Base-by-base conservation (phyloP, 345 rosid species). In the Eutrema heterophyllum region DNA sequence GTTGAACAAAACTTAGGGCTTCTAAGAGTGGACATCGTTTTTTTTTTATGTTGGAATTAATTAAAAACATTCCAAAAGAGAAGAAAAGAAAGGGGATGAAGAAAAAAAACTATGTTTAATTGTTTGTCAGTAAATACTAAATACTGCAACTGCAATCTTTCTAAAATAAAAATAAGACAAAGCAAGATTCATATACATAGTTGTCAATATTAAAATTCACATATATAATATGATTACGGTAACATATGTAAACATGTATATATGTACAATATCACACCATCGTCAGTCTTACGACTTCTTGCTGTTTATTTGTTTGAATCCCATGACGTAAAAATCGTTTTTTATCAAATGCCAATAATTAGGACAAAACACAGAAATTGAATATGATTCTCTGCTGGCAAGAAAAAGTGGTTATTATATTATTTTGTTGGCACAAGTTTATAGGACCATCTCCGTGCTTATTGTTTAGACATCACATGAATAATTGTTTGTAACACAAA, bases 271-370 rank as follows among this genome's bases (percentile, higher is more conserved):
- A 16, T 2, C 44, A 68, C 66, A 69, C 55, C 79, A 46, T 69
- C 79, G 75, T 76, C 32, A 35, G 71, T 63, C 66, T 69, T 69
- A 69, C 71, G 75, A 76, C 66, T 64, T 76, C 35, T 63, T 61
- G 44, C 24, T 76, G 64, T 75, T 52, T 56, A 26, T 58, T 44
- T 56, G 50, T 66, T 14, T 68, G 43, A 62, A 54, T 69, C 74
- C 16, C 57, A 62, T 69, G 74, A 75, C 64, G 79, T 51, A 50
- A 9, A 56, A 7, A 29, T 14, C 39, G 7, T 11, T 52, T 45
- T 63, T 32, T 32, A 9, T 27, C 38, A 32, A 24, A 52, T 60
- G 50, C 16, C 24, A 67, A 68, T 75, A 75, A n/a, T n/a, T n/a
- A 63, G 41, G 64, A 68, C 74, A 75, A 75, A 65, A 61, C 27